Evolutionary conservation across 306 rosid species (phyloP), one percentile per base, ranked within the genome.

Genomic region (Ziziphus jujuba): DNA sequence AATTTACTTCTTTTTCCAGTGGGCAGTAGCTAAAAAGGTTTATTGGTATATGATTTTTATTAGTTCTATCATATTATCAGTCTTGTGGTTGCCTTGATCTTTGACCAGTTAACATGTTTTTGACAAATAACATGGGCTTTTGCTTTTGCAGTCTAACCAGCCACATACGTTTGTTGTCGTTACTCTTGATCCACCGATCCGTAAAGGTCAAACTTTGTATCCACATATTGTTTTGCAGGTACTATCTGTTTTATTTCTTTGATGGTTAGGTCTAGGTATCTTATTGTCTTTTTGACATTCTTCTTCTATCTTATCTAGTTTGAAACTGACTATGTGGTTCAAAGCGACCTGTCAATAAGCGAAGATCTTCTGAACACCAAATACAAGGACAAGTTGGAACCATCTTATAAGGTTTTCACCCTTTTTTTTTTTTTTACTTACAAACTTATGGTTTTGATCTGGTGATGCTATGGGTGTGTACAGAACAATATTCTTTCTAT

Each of bases 141-240:
- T 59, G 57, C 51, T 72, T 12, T 76, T 61, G 85, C 81, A 95
- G 99, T 95, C 97, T 69, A 90, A 92, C 84, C 98, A 90, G 84
- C 99, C 99, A 36, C 96, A 88, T 76, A 90, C 97, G 51, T 91
- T 90, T 17, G 99, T 95, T 34, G 67, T 95, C 65, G 85, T 95
- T 75, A 87, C 92, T 81, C 96, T 95, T 72, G 97, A 95, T 63
- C 99, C 99, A 2, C 99, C 99, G 40, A 95, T 95, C 77, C 99
- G 99, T 66, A 95, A 95, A 74, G 99, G 97, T 38, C 97, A 95
- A 78, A 95, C 99, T 67, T 80, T 90, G 81, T 95, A 95, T 70
- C 99, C 97, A 10, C 99, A 95, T 78, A 91, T 95, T 72, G 99
- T 95, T 53, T 84, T 95, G 91, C 99, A 95, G 99, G 99, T 93